Percentiles rank a stretch among this genome's conserved stretches.
Conservation (phyloP, 1,139 yeast genomes). For the Petasospora rhodanensis region DNA sequence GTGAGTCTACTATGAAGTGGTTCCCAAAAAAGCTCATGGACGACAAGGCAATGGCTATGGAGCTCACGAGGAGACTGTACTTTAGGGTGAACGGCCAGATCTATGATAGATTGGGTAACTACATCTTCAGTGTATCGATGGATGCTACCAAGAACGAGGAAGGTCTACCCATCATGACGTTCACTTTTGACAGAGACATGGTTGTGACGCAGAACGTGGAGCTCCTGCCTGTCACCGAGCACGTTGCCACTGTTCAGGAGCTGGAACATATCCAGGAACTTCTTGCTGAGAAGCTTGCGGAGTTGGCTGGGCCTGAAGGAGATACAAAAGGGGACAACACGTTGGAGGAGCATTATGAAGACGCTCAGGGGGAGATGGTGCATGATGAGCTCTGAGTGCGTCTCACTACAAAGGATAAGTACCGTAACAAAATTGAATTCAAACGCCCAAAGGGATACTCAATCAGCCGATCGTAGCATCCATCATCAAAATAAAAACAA, state of each 20-base stretch:
- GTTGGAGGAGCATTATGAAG: too few relatives aligned
- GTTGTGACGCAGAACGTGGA: not conserved
- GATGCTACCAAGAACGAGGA: not conserved
- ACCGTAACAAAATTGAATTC: too few relatives aligned
- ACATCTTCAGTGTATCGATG: not conserved
- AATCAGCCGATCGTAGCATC: too few relatives aligned
- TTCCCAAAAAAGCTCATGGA: slow-evolving; percentile 4
- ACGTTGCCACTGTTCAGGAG: slow-evolving; percentile 2
- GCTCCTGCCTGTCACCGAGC: not conserved
- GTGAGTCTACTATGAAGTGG: slow-evolving; percentile 3
- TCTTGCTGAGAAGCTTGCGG: too few relatives aligned
- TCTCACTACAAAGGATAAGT: too few relatives aligned
- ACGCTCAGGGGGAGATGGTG: too few relatives aligned
- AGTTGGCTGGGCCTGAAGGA: too few relatives aligned
- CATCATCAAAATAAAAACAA: too few relatives aligned
- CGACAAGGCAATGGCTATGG: not conserved
- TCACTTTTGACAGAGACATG: not conserved
- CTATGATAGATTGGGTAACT: not conserved
- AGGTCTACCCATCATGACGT: not conserved
- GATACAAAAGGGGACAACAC: too few relatives aligned
- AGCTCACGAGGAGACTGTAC: not conserved
- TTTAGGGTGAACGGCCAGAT: not conserved
- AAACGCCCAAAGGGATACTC: too few relatives aligned
- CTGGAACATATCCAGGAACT: too few relatives aligned
- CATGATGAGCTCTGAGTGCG: too few relatives aligned